Evolutionary conservation across 768 basidiomycete genomes (phyloP).

Genomic region (Leccinum sublutescens): DNA sequence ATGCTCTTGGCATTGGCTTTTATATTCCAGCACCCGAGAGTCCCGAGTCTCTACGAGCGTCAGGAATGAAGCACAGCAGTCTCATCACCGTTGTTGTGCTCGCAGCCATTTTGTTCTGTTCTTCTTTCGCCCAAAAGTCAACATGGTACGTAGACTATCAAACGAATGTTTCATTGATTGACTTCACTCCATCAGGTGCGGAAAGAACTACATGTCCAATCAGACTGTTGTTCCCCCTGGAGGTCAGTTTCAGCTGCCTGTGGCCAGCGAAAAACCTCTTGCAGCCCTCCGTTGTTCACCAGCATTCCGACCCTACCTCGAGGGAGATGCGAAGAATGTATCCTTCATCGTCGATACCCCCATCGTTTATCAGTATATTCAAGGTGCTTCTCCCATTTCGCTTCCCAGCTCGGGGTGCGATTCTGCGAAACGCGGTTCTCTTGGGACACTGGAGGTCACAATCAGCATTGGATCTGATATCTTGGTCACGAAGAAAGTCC

Average conservation of each 20-base stretch:
- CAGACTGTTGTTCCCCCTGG: conserved; percentile 44
- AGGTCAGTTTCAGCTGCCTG: conserved; percentile 42
- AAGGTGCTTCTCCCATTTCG: conserved; percentile 34
- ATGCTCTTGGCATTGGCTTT: too few species aligned
- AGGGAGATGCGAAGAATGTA: conserved; percentile 33
- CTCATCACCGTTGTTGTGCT: conserved; percentile 8
- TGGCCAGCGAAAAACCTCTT: conserved; percentile 35
- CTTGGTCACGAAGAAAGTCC: conserved; percentile 29
- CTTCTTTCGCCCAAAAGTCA: conserved; percentile 16
- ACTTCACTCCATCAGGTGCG: conserved; percentile 39
- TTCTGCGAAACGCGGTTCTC: background rate
- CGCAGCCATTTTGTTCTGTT: conserved; percentile 6
- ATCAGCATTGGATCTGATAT: conserved; percentile 30
- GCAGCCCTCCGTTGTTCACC: conserved; percentile 48
- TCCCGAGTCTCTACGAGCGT: too few species aligned
- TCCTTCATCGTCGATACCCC: conserved; percentile 39
- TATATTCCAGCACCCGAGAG: too few species aligned
- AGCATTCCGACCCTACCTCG: conserved; percentile 46
- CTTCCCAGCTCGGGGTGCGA: conserved; percentile 8
- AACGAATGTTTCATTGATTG: background rate
- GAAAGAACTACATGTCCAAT: conserved; percentile 46
- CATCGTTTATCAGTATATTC: conserved; percentile 36
- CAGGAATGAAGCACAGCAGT: conserved; percentile 18
- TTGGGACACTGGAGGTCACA: conserved; percentile 26
- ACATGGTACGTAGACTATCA: conserved; percentile 23